These are phyloP conservation scores for Lentinula edodes DNA, from an alignment of 768 basidiomycete species.

Conservation along the genomic window DNA sequence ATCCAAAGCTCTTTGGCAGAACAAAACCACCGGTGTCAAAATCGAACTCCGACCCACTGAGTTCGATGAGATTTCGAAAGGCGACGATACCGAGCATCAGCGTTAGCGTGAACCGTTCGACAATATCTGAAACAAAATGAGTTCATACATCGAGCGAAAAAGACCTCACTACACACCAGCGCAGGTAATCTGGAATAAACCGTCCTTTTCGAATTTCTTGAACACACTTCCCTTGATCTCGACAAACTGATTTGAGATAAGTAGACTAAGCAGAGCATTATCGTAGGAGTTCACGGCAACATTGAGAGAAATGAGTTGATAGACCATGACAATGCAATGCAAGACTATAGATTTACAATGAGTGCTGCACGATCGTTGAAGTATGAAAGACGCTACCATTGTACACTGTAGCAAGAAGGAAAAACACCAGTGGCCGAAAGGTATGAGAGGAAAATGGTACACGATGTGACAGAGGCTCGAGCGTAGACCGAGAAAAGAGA, in stretches of 20 bases:
- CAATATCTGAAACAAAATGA: slow-evolving; percentile 63
- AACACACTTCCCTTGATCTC: slow-evolving; percentile 99
- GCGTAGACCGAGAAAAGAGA: slow-evolving; percentile 88
- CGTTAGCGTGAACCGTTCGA: slow-evolving; percentile 89
- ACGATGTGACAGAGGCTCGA: slow-evolving; percentile 65
- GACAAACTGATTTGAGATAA: slow-evolving; percentile 97
- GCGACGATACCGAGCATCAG: slow-evolving; percentile 91
- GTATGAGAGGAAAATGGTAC: slow-evolving; percentile 57
- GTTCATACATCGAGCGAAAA: background rate
- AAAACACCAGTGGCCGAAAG: slow-evolving; percentile 79
- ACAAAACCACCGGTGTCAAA: slow-evolving; percentile 61
- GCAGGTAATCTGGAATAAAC: slow-evolving; percentile 96
- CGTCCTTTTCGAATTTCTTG: slow-evolving; percentile 99
- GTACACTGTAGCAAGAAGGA: slow-evolving; percentile 76
- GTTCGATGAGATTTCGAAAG: slow-evolving; percentile 90
- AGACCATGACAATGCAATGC: slow-evolving; percentile 93
- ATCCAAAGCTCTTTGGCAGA: slow-evolving; percentile 79
- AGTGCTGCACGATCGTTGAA: background rate
- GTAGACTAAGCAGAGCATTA: slow-evolving; percentile 86
- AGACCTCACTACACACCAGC: slow-evolving; percentile 52
- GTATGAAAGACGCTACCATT: slow-evolving; percentile 49
- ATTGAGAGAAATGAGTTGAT: slow-evolving; percentile 90
- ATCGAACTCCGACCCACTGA: slow-evolving; percentile 86
- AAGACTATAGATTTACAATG: slow-evolving; percentile 44
- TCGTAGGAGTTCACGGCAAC: slow-evolving; percentile 99